Evolutionary conservation across 805 yeast species (phyloP), one percentile per base, ranked within the genome.

Genomic region (Starmerella kuoi): DNA sequence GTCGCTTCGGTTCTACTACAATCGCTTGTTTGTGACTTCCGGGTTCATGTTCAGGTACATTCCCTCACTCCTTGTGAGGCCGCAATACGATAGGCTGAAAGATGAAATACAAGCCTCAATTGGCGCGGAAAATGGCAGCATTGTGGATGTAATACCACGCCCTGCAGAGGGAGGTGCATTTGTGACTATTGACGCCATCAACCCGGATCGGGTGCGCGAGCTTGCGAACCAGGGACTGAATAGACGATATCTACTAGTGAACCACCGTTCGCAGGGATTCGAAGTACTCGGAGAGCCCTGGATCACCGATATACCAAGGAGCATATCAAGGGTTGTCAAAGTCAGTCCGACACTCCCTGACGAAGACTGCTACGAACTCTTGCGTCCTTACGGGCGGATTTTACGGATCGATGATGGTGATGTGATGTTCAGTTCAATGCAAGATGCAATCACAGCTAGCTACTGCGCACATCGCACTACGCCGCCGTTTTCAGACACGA

Each of bases 81-180:
- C 22, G 46, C 4, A 40, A 52, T n/a, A 24, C 18, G 12, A 17
- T 3, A 21, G 19, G 9, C 11, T 47, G 14, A 14, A 31, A 9
- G 36, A 28, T 1, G 34, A 19, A 4, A 14, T 44, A 15, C 37
- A 23, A 26, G 2, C 17, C 6, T 20, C 24, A 21, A 6, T 33
- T n/a, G 37, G 37, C 12, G 37, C 26, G 6, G 28, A 25, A 14
- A 12, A 18, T 6, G 37, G 37, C 26, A 35, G 30, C 27, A 19
- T 33, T 19, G 20, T 15, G 5, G 76, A 77, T 2, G 68, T 84
- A 24, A 73, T 78, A 25, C 80, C 91, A 0, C 71, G 87, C 42
- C 68, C 66, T 43, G 68, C 94, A 46, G 98, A 91, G 56, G 95
- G 96, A 40, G 97, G 97, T 35, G 95, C 85, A 2, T 87, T 88